Conservation (phyloP, 2,329 filamentous ascomycete species). For the Sclerotinia glacialis region DNA sequence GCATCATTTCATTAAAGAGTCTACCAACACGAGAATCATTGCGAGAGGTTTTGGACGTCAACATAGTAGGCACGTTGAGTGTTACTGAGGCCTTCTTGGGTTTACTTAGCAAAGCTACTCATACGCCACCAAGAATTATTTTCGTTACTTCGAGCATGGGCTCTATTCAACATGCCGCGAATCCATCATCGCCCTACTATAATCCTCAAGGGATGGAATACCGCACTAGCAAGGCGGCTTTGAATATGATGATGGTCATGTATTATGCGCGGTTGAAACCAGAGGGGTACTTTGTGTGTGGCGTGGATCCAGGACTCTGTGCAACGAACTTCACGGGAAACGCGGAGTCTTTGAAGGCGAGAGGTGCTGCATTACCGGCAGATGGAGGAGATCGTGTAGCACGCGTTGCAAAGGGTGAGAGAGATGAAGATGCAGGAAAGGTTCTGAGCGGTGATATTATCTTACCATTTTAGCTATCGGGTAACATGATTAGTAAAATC, state of each 20-base stretch:
- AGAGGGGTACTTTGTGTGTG: constrained; percentile 26
- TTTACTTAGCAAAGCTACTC: constrained; percentile 20
- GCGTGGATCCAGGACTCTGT: constrained; percentile 27
- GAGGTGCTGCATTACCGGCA: constrained; percentile 29
- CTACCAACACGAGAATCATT: constrained; percentile 4
- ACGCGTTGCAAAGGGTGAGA: constrained; percentile 28
- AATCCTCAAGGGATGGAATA: constrained; percentile 13
- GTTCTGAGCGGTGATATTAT: constrained; percentile 28
- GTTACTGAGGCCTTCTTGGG: constrained; percentile 29
- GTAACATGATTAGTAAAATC: not conserved
- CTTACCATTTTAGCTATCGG: constrained; percentile 16
- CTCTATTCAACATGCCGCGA: constrained; percentile 24
- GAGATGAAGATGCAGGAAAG: constrained; percentile 30
- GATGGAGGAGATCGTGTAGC: constrained; percentile 40
- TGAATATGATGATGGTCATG: constrained; percentile 23
- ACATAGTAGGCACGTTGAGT: constrained; percentile 19
- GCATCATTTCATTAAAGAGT: constrained; percentile 18
- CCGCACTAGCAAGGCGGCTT: constrained; percentile 22
- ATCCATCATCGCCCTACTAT: constrained; percentile 24
- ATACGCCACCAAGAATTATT: constrained; percentile 21
- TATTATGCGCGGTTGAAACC: constrained; percentile 14
- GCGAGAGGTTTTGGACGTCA: constrained; percentile 16
- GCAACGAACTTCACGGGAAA: constrained; percentile 24
- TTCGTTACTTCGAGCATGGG: constrained; percentile 26
- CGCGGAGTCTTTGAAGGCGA: constrained; percentile 8